Base-by-base conservation (phyloP, 2,329 filamentous ascomycete species). In the Aspergillus piperis region DNA sequence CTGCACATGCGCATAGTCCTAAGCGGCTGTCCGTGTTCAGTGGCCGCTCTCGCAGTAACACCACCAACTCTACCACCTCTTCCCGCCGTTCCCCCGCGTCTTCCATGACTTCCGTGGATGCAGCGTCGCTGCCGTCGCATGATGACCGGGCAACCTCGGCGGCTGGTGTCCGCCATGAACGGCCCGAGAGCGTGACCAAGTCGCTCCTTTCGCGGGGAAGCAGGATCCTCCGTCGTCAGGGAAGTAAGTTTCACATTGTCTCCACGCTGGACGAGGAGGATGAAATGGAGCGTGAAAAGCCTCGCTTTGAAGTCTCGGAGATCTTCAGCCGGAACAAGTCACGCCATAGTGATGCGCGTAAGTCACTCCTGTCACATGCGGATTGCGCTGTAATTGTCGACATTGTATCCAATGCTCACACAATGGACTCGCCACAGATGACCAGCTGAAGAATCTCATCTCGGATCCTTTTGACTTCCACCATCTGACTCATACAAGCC, bases 401-500 rank as follows among this genome's bases (percentile, higher is more conserved):
- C 30, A 19, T 42, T 6, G 42, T 36, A 42, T 49, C 47, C 51
- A 51, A 54, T 58, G 25, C 11, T 47, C 32, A 50, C 52, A 48
- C 39, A 59, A 50, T 52, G 42, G 42, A 27, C 51, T 58, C 23
- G 27, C 30, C 64, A 44, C 62, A 80, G 77, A 76, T 64, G 73
- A 76, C 57, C 72, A 73, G 19, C 58, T 78, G 56, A 84, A 83
- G 70, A 75, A 73, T 44, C 76, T 77, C 59, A 88, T 88, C 55
- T 88, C 86, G 0, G 81, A 81, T 59, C 86, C 86, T 1, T 88
- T 86, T 71, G 84, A 86, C 66, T 88, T 88, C 68, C 84, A 88
- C 63, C 86, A 88, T 67, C 73, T 88, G 55, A 84, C 84, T 38
- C 85, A 88, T 68, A 85, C 85, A 27, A 81, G 82, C 58, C 81